Conservation (phyloP, 768 basidiomycete genomes). For the Russula vinacea region DNA sequence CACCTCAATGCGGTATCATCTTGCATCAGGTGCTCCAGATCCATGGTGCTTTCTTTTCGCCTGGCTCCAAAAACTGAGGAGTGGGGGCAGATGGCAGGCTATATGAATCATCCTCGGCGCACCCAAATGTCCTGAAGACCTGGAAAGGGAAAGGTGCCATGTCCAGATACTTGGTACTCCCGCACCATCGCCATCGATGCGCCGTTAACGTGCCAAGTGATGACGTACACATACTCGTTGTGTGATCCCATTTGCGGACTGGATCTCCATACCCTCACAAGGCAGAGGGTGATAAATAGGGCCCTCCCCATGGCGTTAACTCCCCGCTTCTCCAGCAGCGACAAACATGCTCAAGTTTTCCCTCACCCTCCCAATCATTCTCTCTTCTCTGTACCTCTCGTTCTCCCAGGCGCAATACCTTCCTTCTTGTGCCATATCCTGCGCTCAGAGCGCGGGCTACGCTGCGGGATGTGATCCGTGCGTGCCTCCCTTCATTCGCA, state of each 20-base stretch:
- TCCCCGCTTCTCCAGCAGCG: neutral
- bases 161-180: neutral
- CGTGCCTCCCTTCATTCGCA: neutral
- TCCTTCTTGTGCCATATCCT: neutral
- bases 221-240: neutral
- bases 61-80: neutral
- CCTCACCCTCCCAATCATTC: neutral
- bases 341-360: neutral
- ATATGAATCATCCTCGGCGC: neutral
- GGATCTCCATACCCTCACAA: neutral
- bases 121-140: neutral
- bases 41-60: neutral
- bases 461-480: neutral
- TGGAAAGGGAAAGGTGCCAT: neutral
- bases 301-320: neutral
- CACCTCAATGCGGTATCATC: neutral
- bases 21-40: neutral
- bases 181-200: neutral
- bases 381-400: neutral
- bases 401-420: neutral
- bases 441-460: neutral
- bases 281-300: slow-evolving; percentile 8
- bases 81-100: neutral
- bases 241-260: neutral
- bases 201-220: neutral